These are phyloP conservation scores for Phialemoniopsis sp. DNA, from an alignment of 2,329 filamentous ascomycete species.

Conservation along the genomic window DNA sequence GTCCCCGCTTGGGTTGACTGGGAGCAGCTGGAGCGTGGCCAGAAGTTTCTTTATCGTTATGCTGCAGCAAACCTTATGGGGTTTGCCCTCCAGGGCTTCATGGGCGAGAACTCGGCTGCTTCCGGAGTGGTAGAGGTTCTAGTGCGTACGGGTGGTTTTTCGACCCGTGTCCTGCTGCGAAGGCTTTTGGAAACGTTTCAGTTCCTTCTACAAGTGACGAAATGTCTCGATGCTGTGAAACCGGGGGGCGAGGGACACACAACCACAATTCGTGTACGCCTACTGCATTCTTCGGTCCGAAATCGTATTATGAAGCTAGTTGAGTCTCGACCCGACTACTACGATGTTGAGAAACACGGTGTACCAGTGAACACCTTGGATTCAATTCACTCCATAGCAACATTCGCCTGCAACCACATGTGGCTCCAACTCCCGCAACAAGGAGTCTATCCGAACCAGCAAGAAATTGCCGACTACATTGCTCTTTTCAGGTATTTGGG, in stretches of 20 bases:
- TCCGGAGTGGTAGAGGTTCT: conserved; percentile 61
- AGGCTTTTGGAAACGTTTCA: conserved; percentile 46
- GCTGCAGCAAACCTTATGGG: conserved; percentile 56
- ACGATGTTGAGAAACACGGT: conserved; percentile 51
- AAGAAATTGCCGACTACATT: conserved; percentile 59
- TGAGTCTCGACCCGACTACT: conserved; percentile 51
- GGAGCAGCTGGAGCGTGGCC: conserved; percentile 59
- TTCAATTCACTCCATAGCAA: conserved; percentile 58
- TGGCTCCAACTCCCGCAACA: conserved; percentile 60
- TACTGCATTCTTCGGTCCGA: conserved; percentile 63
- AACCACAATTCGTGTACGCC: conserved; percentile 58
- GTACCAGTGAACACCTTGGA: conserved; percentile 64
- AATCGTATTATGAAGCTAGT: conserved; percentile 57
- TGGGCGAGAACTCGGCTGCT: conserved; percentile 37
- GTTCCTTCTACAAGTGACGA: conserved; percentile 52
- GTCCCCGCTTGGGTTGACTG: conserved; percentile 65
- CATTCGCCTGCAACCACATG: conserved; percentile 58
- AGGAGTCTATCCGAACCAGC: conserved; percentile 52
- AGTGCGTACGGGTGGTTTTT: conserved; percentile 63
- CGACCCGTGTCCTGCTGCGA: conserved; percentile 52
- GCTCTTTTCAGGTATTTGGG: conserved; percentile 44
- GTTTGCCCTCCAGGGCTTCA: conserved; percentile 29
- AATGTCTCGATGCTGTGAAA: conserved; percentile 51
- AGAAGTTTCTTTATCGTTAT: conserved; percentile 62
- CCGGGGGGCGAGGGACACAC: conserved; percentile 59